Evolutionary conservation across 1,139 yeast species (phyloP), one percentile per base, ranked within the genome.

Genomic region (Pneumocystis canis): DNA sequence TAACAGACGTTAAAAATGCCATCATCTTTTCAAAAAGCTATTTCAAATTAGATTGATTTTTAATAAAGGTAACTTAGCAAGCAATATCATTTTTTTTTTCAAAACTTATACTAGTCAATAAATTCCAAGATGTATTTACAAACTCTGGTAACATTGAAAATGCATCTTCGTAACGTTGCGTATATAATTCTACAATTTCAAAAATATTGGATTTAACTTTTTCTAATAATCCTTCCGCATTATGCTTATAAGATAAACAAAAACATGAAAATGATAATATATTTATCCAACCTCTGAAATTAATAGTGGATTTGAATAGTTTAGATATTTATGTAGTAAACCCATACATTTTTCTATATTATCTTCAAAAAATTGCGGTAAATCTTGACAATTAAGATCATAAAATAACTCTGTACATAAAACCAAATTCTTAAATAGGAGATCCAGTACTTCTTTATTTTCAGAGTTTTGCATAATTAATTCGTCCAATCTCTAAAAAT

Each of bases 301-400:
- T 25, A 85, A 72, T 58, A 84, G 67, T 0, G 81, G 76, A 65
- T 83, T 82, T 30, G 77, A 73, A 71, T 84, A 88, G 41, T 80
- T 75, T 66, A 92, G 78, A 72, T 89, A 92, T 73, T 86, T 87
- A 72, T 88, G 95, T 71, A 90, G 79, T 47, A 90, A 81, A 11
- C 79, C 79, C 94, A 94, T 87, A 63, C 95, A 89, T 39, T 77
- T 77, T 61, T 80, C 77, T 76, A 92, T 76, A 72, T 94, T 83
- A 74, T 94, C 98, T 75, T 94, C 99, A 72, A 94, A 94, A 72
- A 90, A 92, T 73, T 90, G 98, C 1, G 99, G 98, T 63, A 94
- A 85, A 75, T 94, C 98, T 75, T 94, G 98, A 74, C 97, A 90
- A 73, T 92, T 94, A 70, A 94, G 82, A 73, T 94, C 99, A 71